A percentile compares a stretch with the other conserved stretches of the same genome.
These are phyloP conservation scores for Monosporozyma solicola DNA, from an alignment of 805 yeast species.

Conservation along the genomic window DNA sequence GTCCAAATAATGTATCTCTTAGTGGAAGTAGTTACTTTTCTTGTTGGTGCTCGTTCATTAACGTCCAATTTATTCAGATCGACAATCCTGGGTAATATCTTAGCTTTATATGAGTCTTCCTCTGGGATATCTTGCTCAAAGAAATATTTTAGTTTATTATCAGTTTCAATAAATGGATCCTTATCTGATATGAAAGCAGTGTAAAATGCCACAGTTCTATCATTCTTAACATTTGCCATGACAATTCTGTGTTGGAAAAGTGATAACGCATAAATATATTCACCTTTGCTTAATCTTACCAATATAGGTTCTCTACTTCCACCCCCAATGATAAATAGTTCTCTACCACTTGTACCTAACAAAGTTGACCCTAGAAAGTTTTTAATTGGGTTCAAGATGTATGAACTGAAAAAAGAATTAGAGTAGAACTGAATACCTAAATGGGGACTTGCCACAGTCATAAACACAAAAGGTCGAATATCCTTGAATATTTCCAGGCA, in stretches of 20 bases:
- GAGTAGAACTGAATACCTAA: constrained; percentile 49
- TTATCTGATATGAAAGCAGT: constrained; percentile 68
- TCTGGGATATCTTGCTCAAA: constrained; percentile 36
- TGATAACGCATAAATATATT: constrained; percentile 46
- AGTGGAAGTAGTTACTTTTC: not conserved
- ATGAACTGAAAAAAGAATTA: constrained; percentile 3
- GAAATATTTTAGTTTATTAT: constrained; percentile 39
- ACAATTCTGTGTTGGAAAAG: constrained; percentile 48
- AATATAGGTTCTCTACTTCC: constrained; percentile 34
- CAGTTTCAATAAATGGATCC: constrained; percentile 61
- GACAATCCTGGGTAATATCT: constrained; percentile 19
- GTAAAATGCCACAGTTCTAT: constrained; percentile 80
- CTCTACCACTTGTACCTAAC: constrained; percentile 64
- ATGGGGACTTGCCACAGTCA: constrained; percentile 77
- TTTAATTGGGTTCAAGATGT: constrained; percentile 24
- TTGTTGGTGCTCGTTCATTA: constrained; percentile 2
- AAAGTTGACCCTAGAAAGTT: constrained; percentile 46
- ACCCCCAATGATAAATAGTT: constrained; percentile 49
- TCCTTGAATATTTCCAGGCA: constrained; percentile 44
- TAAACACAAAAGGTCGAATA: constrained; percentile 52
- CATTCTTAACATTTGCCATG: constrained; percentile 71
- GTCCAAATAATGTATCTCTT: not conserved
- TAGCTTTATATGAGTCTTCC: constrained; percentile 9
- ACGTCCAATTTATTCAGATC: constrained; percentile 18
- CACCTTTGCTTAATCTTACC: constrained; percentile 31